Evolutionary conservation across 306 rosid species (phyloP), one percentile per base, ranked within the genome.

Genomic region (Acacia acuminata): DNA sequence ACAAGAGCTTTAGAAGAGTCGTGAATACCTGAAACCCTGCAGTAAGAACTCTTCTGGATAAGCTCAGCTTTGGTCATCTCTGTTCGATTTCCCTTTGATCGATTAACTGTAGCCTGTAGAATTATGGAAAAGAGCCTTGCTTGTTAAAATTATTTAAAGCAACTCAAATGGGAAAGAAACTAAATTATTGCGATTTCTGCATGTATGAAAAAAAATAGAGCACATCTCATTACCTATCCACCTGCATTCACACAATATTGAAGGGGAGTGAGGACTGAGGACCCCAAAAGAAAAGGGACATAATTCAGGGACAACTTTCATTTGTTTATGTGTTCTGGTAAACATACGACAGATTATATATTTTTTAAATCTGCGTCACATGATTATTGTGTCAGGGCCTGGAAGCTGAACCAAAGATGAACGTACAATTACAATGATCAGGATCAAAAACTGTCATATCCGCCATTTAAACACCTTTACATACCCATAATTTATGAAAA

Each of bases 31-130:
- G 94, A 83, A 79, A 96, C 98, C 85, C 92, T 91, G 88, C 98
- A 94, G 40, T 96, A 92, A 86, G 98, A 94, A 85, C 99, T 94
- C 85, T 90, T 96, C 84, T 90, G 99, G 27, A 89, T 91, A 43
- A 96, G 97, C 25, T 96, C 98, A 42, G 97, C 78, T 83, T 82
- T 92, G 19, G 97, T 94, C 75, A 88, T 47, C 81, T 88, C 98
- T 20, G 94, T 92, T 81, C 89, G 89, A 73, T 90, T 94, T 81
- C 99, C 98, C 83, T 94, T 96, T 61, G 97, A 83, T 20, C 98
- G 96, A 83, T 96, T 94, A 38, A 91, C 98, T 5, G 86, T 92
- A 77, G 97, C 97, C 99, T 94, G 86, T 38, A 87, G 55, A 44
- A 40, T 58, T 67, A 48, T n/a, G 53, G 77, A 85, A 30, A 67